These are phyloP conservation scores for Earliella scabrosa DNA, from an alignment of 1,284 basidiomycete species.

Conservation along the genomic window DNA sequence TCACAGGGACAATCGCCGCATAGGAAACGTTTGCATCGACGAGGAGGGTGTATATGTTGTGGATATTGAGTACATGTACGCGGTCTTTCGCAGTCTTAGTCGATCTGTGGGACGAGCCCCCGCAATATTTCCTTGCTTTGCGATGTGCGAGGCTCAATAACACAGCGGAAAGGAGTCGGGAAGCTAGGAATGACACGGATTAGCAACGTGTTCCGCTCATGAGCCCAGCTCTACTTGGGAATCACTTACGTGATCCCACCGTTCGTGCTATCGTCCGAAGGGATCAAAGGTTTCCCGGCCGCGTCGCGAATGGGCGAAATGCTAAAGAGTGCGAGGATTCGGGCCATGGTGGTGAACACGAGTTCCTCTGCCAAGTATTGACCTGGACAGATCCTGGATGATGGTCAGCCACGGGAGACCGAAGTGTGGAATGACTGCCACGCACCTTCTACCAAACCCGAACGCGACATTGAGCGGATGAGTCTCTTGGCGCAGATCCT, in stretches of 20 bases:
- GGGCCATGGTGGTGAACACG: slow-evolving; percentile 42
- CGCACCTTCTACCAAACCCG: slow-evolving; percentile 32
- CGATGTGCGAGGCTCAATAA: not conserved
- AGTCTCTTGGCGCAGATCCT: slow-evolving; percentile 20
- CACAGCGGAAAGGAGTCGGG: not conserved
- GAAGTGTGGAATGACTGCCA: not conserved
- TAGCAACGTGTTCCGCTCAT: no score
- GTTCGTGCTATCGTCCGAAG: slow-evolving; percentile 11
- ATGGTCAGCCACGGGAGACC: not conserved
- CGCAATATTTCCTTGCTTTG: not conserved
- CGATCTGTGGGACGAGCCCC: not conserved
- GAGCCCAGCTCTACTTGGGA: no score
- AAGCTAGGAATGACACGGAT: not conserved
- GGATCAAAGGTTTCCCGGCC: slow-evolving; percentile 7
- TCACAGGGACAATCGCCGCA: no score
- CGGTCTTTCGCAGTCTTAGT: not conserved
- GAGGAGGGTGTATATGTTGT: no score
- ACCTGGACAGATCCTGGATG: slow-evolving; percentile 44
- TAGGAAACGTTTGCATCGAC: no score
- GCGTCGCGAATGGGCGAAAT: slow-evolving; percentile 35
- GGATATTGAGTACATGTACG: no score
- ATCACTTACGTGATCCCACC: slow-evolving; percentile 18
- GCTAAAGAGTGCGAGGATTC: slow-evolving; percentile 44
- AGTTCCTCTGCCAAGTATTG: slow-evolving; percentile 45
- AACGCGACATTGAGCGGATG: slow-evolving; percentile 36